A percentile compares a stretch with the other conserved stretches of the same genome.
These are phyloP conservation scores for Monosporascus cannonballus DNA, from an alignment of 2,329 filamentous ascomycete species.

Conservation along the genomic window DNA sequence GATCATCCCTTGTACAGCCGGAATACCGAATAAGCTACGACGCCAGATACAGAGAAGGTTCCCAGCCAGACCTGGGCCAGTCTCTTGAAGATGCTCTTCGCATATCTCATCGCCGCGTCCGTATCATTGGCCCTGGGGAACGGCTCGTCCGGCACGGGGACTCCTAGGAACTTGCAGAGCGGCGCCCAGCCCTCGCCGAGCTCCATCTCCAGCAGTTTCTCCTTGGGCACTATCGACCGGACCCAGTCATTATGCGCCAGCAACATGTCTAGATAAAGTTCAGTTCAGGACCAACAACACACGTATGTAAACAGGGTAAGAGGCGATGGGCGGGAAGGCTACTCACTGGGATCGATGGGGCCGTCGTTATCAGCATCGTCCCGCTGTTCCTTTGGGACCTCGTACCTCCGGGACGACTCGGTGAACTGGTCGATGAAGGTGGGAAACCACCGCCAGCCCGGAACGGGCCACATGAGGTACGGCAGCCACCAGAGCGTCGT, in stretches of 20 bases:
- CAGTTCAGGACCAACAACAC: background rate
- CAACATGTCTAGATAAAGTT: background rate
- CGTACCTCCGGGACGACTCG: background rate
- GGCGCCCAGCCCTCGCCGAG: slow-evolving; percentile 22
- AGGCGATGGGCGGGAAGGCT: background rate
- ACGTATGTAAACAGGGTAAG: background rate
- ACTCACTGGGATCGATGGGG: too few relatives aligned
- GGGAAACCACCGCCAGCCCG: slow-evolving; percentile 7
- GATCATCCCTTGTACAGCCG: background rate
- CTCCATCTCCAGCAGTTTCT: slow-evolving; percentile 21
- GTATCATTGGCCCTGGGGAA: slow-evolving; percentile 13
- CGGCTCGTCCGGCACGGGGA: slow-evolving; percentile 10
- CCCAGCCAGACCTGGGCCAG: background rate
- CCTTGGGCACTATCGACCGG: slow-evolving; percentile 13
- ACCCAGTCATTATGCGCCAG: slow-evolving; percentile 3
- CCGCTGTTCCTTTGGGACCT: background rate
- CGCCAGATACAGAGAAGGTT: background rate
- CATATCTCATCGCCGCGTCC: background rate
- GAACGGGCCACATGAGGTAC: slow-evolving; percentile 1
- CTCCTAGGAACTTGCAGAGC: slow-evolving; percentile 21
- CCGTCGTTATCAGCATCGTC: too few relatives aligned
- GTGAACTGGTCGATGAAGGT: background rate
- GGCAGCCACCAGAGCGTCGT: background rate
- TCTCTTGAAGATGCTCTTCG: background rate
- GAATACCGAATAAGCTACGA: background rate